These are phyloP conservation scores for Pichia nanzhaoensis DNA, from an alignment of 805 yeast species.

Conservation along the genomic window DNA sequence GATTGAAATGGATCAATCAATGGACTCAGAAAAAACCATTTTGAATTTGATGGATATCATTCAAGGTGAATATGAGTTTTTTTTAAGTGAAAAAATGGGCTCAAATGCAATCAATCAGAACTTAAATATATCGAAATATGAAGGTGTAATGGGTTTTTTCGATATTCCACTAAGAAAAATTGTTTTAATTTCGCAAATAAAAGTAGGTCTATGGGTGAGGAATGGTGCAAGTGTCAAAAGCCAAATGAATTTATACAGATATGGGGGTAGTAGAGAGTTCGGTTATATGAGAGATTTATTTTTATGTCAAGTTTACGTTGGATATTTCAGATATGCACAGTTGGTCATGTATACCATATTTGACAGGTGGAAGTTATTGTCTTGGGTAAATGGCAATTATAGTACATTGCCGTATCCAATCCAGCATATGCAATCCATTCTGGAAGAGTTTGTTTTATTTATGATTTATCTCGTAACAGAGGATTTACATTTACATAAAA, in stretches of 20 bases:
- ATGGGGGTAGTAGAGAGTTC: conserved; percentile 71
- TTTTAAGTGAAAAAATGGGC: conserved; percentile 6
- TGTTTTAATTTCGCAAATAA: conserved; percentile 75
- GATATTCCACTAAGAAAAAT: conserved; percentile 75
- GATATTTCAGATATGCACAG: conserved; percentile 45
- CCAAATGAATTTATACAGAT: conserved; percentile 74
- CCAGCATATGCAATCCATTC: conserved; percentile 35
- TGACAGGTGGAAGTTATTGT: conserved; percentile 60
- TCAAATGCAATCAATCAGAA: background rate
- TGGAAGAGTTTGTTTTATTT: conserved; percentile 72
- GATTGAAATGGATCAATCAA: conserved; percentile 42
- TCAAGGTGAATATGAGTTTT: conserved; percentile 17
- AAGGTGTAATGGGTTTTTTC: conserved; percentile 34
- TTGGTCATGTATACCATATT: conserved; percentile 50
- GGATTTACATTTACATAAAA: conserved; percentile 48
- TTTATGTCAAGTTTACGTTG: conserved; percentile 54
- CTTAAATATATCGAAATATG: conserved; percentile 10
- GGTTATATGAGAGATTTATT: conserved; percentile 77
- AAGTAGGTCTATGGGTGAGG: conserved; percentile 89
- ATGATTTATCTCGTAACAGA: conserved; percentile 66
- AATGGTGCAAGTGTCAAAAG: conserved; percentile 78
- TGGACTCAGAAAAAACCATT: conserved; percentile 14
- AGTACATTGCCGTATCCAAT: conserved; percentile 37
- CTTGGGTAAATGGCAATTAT: conserved; percentile 44
- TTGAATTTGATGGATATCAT: conserved; percentile 14